Conservation (phyloP, 2,329 filamentous ascomycete genomes). For the Colletotrichum tropicicola region DNA sequence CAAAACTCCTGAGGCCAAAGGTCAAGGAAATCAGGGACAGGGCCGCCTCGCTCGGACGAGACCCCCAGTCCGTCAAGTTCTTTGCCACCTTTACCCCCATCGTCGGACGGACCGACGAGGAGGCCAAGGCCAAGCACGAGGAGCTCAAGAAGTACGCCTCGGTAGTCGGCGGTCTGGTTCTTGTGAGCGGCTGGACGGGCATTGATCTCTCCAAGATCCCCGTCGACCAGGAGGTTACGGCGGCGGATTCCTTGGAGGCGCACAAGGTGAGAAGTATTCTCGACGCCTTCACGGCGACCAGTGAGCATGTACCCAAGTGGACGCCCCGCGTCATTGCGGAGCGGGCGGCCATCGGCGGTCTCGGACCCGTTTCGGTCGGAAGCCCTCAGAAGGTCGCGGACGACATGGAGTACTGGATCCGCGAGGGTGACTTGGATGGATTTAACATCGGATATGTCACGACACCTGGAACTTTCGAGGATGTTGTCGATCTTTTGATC, state of each 20-base stretch:
- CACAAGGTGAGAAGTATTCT: conserved; percentile 59
- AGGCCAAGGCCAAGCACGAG: conserved; percentile 60
- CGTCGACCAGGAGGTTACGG: conserved; percentile 65
- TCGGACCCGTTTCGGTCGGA: conserved; percentile 46
- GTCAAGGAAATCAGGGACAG: conserved; percentile 61
- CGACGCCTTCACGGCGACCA: conserved; percentile 57
- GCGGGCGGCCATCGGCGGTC: conserved; percentile 50
- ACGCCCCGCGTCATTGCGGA: conserved; percentile 53
- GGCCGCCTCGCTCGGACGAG: conserved; percentile 59
- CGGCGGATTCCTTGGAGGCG: conserved; percentile 62
- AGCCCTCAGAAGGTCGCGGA: conserved; percentile 52
- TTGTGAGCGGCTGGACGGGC: conserved; percentile 67
- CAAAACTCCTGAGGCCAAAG: conserved; percentile 56
- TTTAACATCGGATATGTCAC: conserved; percentile 54
- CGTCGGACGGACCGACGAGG: conserved; percentile 58
- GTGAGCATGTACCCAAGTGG: conserved; percentile 52
- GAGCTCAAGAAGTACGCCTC: conserved; percentile 62
- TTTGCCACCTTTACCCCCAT: conserved; percentile 61
- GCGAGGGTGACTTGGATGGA: conserved; percentile 51
- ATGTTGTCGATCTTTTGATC: conserved; percentile 41
- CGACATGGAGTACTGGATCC: conserved; percentile 53
- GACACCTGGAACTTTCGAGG: conserved; percentile 47
- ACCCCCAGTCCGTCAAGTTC: conserved; percentile 66
- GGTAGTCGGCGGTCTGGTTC: conserved; percentile 61
- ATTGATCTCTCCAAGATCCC: conserved; percentile 67